These are phyloP conservation scores for Fistulina hepatica DNA, from an alignment of 1,284 basidiomycete species.

Conservation along the genomic window DNA sequence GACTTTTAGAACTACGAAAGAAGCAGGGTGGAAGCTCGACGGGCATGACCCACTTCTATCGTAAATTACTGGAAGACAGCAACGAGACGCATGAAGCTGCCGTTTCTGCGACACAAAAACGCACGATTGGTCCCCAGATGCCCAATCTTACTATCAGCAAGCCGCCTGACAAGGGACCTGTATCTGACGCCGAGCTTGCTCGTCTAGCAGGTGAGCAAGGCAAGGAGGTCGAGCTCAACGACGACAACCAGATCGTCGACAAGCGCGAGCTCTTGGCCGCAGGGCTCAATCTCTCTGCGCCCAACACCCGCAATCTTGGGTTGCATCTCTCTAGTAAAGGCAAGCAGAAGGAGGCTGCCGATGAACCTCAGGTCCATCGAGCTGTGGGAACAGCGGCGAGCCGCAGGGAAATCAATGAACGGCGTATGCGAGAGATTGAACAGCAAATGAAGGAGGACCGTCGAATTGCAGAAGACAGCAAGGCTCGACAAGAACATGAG, in stretches of 20 bases:
- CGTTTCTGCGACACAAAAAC: conserved; percentile 61
- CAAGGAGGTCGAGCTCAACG: conserved; percentile 90
- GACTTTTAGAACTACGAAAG: conserved; percentile 44
- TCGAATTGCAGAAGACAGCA: conserved; percentile 46
- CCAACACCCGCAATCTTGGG: conserved; percentile 60
- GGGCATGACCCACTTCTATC: conserved; percentile 84
- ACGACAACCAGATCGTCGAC: conserved; percentile 96
- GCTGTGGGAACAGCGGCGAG: conserved; percentile 76
- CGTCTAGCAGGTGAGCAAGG: conserved; percentile 60
- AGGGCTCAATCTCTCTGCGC: conserved; percentile 83
- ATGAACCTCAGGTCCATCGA: conserved; percentile 39
- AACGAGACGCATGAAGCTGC: conserved; percentile 78
- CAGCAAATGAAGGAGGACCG: conserved; percentile 67
- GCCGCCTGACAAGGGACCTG: conserved; percentile 46
- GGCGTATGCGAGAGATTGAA: conserved; percentile 63
- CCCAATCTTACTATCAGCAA: conserved; percentile 59
- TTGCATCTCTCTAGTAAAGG: conserved; percentile 26
- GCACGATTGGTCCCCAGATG: conserved; percentile 39
- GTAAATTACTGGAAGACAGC: conserved; percentile 69
- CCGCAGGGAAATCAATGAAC: conserved; percentile 69
- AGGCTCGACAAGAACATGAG: conserved; percentile 50
- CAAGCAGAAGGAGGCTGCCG: conserved; percentile 21
- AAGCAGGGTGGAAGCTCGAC: conserved; percentile 48
- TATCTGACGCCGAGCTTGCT: conserved; percentile 65
- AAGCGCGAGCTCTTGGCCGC: conserved; percentile 86